Evolutionary conservation across 2,329 filamentous ascomycete genomes (phyloP), one percentile per base, ranked within the genome.

Genomic region (Cytospora piceae): DNA sequence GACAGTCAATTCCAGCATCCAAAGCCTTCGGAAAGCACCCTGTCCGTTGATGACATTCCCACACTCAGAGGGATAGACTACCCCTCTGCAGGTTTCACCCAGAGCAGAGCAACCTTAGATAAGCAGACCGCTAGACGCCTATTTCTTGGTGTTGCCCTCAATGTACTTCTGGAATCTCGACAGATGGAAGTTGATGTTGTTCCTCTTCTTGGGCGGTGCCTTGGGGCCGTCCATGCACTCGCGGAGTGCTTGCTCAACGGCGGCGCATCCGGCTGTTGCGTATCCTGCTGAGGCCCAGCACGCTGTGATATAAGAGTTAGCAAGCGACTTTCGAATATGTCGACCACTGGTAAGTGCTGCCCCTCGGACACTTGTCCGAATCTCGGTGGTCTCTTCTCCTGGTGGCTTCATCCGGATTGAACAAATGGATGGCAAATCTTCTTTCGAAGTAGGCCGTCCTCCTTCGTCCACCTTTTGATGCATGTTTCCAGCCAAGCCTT

Each of bases 111-210:
- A 17, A 4, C 24, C 15, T 14, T 31, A 31, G 29, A 20, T 37
- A 42, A 17, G 8, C 9, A 32, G 17, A 31, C 7, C 6, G 60
- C 17, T 11, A 46, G 22, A 5, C 34, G 51, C 32, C 58, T 64
- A 68, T 67, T 69, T 76, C 72, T 89, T 86, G 77, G 83, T 84
- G 79, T 72, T 68, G 9, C 72, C 79, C n/a, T 77, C 94, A 86
- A 85, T 88, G 81, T 70, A 88, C 84, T 73, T 90, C 85, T 80
- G 89, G 85, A 82, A 96, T 82, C 95, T 87, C 70, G 86, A 85
- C 53, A 98, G 82, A 77, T 97, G 94, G 83, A 94, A 94, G 80
- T 98, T 98, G 86, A 98, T 93, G 77, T 88, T 94, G 81, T 89
- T 92, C 75, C 87, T 86, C 37, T 76, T 73, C 60, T 77, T 74